Evolutionary conservation across 1,284 basidiomycete genomes (phyloP).

Genomic region (Boletus austroedulis): DNA sequence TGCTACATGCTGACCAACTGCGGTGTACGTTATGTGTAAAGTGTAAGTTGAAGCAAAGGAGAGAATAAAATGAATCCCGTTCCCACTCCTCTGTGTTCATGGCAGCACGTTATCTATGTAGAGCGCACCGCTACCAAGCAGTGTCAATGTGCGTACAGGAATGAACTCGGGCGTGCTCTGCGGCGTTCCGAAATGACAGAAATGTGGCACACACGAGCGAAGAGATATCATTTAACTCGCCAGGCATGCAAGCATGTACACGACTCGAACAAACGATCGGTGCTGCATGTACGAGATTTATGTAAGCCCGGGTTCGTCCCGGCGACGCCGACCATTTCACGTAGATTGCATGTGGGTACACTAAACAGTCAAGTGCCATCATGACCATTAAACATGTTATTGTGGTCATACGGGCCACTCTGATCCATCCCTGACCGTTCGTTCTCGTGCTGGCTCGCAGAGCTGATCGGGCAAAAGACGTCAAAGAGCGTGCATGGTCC

Average conservation of each 20-base stretch:
- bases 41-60: slow-evolving; percentile 22
- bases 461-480: slow-evolving; percentile 5
- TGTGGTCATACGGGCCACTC: slow-evolving; percentile 5
- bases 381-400: slow-evolving; percentile 13
- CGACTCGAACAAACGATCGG: slow-evolving; percentile 1
- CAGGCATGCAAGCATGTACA: slow-evolving; percentile 3
- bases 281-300: slow-evolving; percentile 5
- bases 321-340: not conserved
- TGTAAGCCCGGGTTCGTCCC: slow-evolving; percentile 7
- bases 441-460: slow-evolving; percentile 7
- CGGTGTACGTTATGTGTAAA: not conserved
- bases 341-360: not conserved
- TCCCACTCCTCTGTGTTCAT: slow-evolving; percentile 12
- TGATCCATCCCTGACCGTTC: slow-evolving; percentile 10
- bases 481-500: slow-evolving; percentile 3
- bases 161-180: slow-evolving; percentile 4
- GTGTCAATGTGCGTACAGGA: slow-evolving; percentile 15
- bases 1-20: not conserved
- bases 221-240: slow-evolving; percentile 12
- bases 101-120: slow-evolving; percentile 8
- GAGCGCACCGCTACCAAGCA: slow-evolving; percentile 5
- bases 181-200: slow-evolving; percentile 21
- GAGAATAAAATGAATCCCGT: slow-evolving; percentile 16
- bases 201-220: slow-evolving; percentile 28
- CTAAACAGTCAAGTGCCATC: slow-evolving; percentile 9